Percentiles rank a stretch among this genome's conserved stretches.
Conservation (phyloP, 768 basidiomycete genomes). For the Lactifluus pinguis region DNA sequence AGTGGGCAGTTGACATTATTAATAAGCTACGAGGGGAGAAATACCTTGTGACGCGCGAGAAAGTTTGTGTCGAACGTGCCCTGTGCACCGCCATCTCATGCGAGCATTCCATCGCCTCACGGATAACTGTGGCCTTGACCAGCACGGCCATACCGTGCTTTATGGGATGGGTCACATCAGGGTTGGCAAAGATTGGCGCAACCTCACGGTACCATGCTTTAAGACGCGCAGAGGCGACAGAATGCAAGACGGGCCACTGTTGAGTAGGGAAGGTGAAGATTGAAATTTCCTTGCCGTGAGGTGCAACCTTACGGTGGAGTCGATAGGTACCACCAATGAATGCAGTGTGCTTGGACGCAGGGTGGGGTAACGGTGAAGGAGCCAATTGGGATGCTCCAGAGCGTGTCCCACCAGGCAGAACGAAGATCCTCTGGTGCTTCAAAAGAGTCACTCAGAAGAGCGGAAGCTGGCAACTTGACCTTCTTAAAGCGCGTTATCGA, state of each 20-base stretch:
- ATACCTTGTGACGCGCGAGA: neutral
- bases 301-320: neutral
- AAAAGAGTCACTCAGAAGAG: slow-evolving; percentile 36
- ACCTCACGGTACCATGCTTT: slow-evolving; percentile 11
- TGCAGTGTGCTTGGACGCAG: slow-evolving; percentile 8
- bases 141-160: slow-evolving; percentile 8
- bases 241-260: slow-evolving; percentile 7
- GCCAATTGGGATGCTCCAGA: slow-evolving; percentile 20
- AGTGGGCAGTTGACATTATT: no score
- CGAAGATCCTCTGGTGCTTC: slow-evolving; percentile 32
- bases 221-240: neutral
- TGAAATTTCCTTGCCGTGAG: neutral
- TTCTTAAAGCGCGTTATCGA: slow-evolving; percentile 48
- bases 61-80: slow-evolving; percentile 13
- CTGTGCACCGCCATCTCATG: slow-evolving; percentile 12
- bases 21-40: neutral
- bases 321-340: slow-evolving; percentile 5
- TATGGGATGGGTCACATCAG: neutral
- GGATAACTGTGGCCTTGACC: slow-evolving; percentile 7
- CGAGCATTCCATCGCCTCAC: neutral
- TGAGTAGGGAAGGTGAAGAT: slow-evolving; percentile 7
- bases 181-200: neutral
- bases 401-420: slow-evolving; percentile 47
- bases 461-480: slow-evolving; percentile 41
- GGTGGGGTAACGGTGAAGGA: slow-evolving; percentile 3